Percentiles rank a stretch among this genome's conserved stretches.
Evolutionary conservation across 768 basidiomycete species (phyloP).

Genomic region (Tylopilus sp.): DNA sequence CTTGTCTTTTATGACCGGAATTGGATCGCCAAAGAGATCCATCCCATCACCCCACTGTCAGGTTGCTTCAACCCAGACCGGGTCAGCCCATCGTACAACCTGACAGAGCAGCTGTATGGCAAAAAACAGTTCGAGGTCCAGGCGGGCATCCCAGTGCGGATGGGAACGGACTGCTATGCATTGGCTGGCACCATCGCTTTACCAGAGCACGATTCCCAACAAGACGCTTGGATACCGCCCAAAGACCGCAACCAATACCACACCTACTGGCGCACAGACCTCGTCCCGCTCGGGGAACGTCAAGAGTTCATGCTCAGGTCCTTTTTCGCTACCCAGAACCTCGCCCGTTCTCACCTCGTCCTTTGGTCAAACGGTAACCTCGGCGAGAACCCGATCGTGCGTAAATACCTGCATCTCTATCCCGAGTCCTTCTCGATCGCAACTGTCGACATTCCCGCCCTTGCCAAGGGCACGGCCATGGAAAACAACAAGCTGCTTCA

Average conservation of each 20-base stretch:
- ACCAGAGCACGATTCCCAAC: constrained; percentile 6
- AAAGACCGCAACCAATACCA: constrained; percentile 68
- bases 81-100: constrained; percentile 64
- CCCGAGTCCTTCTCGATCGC: constrained; percentile 69
- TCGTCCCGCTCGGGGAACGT: constrained; percentile 70
- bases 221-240: constrained; percentile 25
- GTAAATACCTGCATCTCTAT: constrained; percentile 55
- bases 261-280: constrained; percentile 92
- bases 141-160: constrained; percentile 71
- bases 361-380: constrained; percentile 92
- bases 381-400: constrained; percentile 50
- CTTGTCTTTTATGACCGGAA: constrained; percentile 69
- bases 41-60: constrained; percentile 57
- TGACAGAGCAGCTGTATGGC: constrained; percentile 59
- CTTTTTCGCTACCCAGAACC: constrained; percentile 89
- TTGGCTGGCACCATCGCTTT: constrained; percentile 76
- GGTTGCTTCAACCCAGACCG: constrained; percentile 70
- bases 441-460: constrained; percentile 58
- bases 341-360: constrained; percentile 61
- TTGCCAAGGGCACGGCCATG: constrained; percentile 77
- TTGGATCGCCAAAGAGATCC: constrained; percentile 74
- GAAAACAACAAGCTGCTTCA: constrained; percentile 58
- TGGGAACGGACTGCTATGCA: constrained; percentile 89
- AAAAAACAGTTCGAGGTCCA: constrained; percentile 70
- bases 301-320: constrained; percentile 91